Evolutionary conservation across 176 grass and related monocot species (phyloP), one percentile per base, ranked within the genome.

Genomic region (Oryza glaberrima): DNA sequence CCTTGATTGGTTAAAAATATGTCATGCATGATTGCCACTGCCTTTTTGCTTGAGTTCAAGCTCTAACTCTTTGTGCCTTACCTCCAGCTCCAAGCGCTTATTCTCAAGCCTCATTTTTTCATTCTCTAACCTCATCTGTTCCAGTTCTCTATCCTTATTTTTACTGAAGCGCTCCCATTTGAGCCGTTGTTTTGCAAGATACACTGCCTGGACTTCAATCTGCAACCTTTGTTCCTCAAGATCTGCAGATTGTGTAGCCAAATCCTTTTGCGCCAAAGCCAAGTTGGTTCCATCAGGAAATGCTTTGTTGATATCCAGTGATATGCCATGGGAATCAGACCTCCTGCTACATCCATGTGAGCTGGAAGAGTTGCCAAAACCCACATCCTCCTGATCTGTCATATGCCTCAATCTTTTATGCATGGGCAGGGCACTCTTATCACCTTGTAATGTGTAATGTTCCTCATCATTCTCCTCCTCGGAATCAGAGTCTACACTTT

Each of bases 101-200:
- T 92, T 94, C 85, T 81, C 88, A 83, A 84, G 35, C 85, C 77
- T 90, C 79, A 90, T 84, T 30, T 73, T 67, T 83, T 92, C 93
- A 76, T 94, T 94, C 43, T 92, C 87, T 23, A 83, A 65, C 45
- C 82, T 88, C 87, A 92, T 90, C 72, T 65, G 88, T 65, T 94
- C 88, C 43, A 92, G 67, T 83, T 94, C 93, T 44, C 61, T 83
- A 51, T 94, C 93, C 86, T 94, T 90, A 79, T 83, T 90, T 13
- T 92, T 90, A 70, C 85, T 75, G 32, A 90, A 88, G 10, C 10
- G 35, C 68, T 86, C 87, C 90, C 90, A 94, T 79, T 94, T 90
- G 82, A 90, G 77, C 26, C 75, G 75, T 73, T 83, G 82, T 48
- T 81, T 87, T 76, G 88, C 79, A 49, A 92, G 85, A 51, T 90